Evolutionary conservation across 768 basidiomycete genomes (phyloP).

Genomic region (Amanita pseudoporphyria): DNA sequence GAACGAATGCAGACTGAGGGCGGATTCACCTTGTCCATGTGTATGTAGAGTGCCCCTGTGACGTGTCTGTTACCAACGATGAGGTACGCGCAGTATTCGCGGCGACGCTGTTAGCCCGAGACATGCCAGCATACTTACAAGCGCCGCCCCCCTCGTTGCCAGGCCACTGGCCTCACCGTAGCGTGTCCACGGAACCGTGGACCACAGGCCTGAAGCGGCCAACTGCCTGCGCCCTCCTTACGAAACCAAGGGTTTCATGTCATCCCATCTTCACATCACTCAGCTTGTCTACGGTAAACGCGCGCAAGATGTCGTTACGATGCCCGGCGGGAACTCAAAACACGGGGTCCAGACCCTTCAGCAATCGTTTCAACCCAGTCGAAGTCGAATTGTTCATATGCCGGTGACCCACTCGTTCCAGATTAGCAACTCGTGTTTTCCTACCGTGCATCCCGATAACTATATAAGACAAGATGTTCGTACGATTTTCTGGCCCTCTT

Average conservation of each 20-base stretch:
- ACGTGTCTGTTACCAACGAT: slow-evolving; percentile 1
- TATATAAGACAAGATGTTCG: not conserved
- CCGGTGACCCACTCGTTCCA: no score
- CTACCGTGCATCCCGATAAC: not conserved
- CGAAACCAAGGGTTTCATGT: not conserved
- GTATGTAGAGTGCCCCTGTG: not conserved
- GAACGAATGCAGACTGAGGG: not conserved
- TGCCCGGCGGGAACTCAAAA: not conserved
- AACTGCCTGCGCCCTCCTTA: not conserved
- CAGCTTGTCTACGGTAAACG: not conserved
- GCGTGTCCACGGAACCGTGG: slow-evolving; percentile 3
- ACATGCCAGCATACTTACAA: not conserved
- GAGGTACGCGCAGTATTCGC: slow-evolving; percentile 8
- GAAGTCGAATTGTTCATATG: no score
- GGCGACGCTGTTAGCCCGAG: not conserved
- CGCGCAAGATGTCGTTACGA: not conserved
- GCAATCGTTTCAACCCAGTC: no score
- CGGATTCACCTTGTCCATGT: not conserved
- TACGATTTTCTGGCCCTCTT: not conserved
- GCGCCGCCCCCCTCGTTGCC: not conserved
- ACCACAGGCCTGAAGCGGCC: not conserved
- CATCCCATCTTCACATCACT: not conserved
- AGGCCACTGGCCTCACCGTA: no score
- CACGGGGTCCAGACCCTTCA: not conserved
- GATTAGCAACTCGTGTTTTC: not conserved